Evolutionary conservation across 1,284 basidiomycete species (phyloP).

Genomic region (Mycena sp.): DNA sequence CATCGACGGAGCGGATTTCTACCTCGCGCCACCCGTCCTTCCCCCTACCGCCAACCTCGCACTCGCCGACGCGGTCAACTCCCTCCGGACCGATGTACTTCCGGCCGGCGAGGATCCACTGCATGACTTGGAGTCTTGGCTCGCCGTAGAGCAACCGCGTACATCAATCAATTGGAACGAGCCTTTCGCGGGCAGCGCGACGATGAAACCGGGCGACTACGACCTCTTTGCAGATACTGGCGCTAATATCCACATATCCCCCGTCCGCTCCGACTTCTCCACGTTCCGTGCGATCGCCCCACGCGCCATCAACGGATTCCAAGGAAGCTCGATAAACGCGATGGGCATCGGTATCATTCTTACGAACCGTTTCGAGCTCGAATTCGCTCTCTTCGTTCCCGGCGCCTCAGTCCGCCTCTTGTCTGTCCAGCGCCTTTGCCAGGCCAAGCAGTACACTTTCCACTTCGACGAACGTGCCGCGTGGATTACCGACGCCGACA

Average conservation of each 20-base stretch:
- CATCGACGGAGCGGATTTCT: neutral
- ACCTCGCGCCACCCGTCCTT: neutral
- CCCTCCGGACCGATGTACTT: neutral
- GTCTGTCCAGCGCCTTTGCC: neutral
- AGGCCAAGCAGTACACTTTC: neutral
- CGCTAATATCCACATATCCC: slow-evolving; percentile 22
- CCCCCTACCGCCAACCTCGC: neutral
- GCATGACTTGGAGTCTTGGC: neutral
- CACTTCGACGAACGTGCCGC: neutral
- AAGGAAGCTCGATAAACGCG: slow-evolving; percentile 14
- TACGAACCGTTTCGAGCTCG: neutral
- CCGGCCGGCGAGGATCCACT: neutral
- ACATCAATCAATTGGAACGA: neutral
- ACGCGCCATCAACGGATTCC: slow-evolving; percentile 17
- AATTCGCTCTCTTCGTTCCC: slow-evolving; percentile 1
- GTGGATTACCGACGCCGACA: neutral
- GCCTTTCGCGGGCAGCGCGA: neutral
- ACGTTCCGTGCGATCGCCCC: neutral
- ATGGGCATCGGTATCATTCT: slow-evolving; percentile 17
- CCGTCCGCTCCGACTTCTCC: slow-evolving; percentile 16
- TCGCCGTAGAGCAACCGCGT: neutral
- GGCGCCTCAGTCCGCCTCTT: neutral
- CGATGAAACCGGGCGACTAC: neutral
- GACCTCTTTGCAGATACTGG: neutral
- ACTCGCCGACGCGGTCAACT: neutral